Base-by-base conservation (phyloP, 306 rosid species). In the Myrica gale region DNA sequence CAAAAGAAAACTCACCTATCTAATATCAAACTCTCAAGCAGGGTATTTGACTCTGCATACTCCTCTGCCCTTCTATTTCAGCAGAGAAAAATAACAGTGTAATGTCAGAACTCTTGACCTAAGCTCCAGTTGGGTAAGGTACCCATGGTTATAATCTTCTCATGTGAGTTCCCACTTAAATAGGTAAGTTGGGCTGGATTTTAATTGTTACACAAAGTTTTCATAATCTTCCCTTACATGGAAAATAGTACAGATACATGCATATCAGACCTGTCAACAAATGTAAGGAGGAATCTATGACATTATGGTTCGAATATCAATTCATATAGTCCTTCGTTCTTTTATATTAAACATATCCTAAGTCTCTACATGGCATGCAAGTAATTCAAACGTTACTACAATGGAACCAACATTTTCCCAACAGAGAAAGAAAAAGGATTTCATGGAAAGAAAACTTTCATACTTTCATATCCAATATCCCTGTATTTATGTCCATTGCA, bases 151-250 rank as follows among this genome's bases (percentile, higher is more conserved):
- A n/a, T 79, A 72, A 48, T 7, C 46, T 37, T 21, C 44, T 63
- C 39, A 54, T 46, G 11, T 69, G 17, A 5, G 68, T 72, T 71
- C 19, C 39, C 54, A 72, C 47, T 45, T 8, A 23, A 61, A 32
- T 69, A 58, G 54, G 39, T 50, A 23, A 32, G 20, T 43, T 77
- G 62, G 53, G 68, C 41, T 43, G 52, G 53, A 60, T 51, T 45
- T 52, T 47, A 19, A 9, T 69, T 61, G 72, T 61, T 44, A 11
- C 66, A 69, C 20, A 65, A 32, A 44, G 53, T 68, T 68, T 51
- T 66, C 53, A 70, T 12, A 71, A 73, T 71, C 70, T 72, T 67
- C 37, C 37, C 37, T 21, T 57, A 52, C 26, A 51, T 69, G 19
- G 67, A 82, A 50, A 75, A 42, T 67, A 41, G 75, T 55, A 4